Evolutionary conservation across 176 grass and related monocot genomes (phyloP), one percentile per base, ranked within the genome.

Genomic region (Hordeum vulgare): DNA sequence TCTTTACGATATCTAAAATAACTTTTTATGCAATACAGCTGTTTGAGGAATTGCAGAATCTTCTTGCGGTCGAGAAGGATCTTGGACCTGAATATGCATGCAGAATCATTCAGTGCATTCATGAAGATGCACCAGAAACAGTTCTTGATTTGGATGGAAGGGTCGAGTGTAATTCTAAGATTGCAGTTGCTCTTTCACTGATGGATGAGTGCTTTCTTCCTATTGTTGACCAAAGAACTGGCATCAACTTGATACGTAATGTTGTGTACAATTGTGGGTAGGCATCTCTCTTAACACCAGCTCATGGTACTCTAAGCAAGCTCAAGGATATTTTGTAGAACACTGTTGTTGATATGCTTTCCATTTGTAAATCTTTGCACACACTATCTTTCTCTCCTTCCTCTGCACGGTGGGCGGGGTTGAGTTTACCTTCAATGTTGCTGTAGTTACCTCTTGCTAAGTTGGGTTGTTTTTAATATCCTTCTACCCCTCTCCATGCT

Each of bases 161-260:
- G 79, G 89, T 78, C 49, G 91, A 96, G 56, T 96, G 93, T 85
- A 99, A 99, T 60, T 90, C 97, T 40, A 96, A 87, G 90, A 89
- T 92, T 90, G 93, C 88, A 59, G 85, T 99, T 85, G 91, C 97
- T 33, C 83, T 99, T 80, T 88, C 89, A 23, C 85, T 99, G 83
- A 92, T 96, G 91, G 89, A 99, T 42, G 97, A 99, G 81, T 99
- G 97, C 74, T 99, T 99, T 89, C 75, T 87, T 83, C 97, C 97
- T 3, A 96, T 99, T 68, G 37, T 94, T 87, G 97, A 99, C 85
- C 87, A 96, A 80, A 90, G 97, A 90, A 96, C 93, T 81, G 91
- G 97, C 42, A 94, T 99, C 88, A 91, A 94, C 61, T 85, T 99
- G 77, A 91, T 99, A 71, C 93, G 64, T 80, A 99, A 96, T 89